Conservation (phyloP, 805 yeast genomes). For the Yamadazyma takamatsuzukensis region DNA sequence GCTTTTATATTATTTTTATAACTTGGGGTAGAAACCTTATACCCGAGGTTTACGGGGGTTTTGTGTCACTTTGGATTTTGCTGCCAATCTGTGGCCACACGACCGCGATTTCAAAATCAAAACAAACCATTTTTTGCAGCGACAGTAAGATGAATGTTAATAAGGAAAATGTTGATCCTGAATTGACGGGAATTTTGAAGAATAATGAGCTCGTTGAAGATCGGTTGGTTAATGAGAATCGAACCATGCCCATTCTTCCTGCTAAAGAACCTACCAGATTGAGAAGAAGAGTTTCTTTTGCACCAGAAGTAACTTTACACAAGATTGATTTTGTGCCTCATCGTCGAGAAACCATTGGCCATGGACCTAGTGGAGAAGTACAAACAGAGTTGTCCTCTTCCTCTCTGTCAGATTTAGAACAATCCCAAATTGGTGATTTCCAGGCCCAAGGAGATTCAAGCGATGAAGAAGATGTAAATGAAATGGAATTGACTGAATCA, state of each 20-base stretch:
- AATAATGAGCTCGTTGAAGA: too few relatives aligned
- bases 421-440: background rate
- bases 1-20: background rate
- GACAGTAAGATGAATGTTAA: conserved; percentile 5
- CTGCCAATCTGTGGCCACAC: background rate
- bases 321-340: conserved; percentile 43
- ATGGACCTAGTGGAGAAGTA: too few relatives aligned
- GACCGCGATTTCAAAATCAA: background rate
- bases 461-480: conserved; percentile 10
- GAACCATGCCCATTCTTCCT: background rate
- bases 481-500: conserved; percentile 24
- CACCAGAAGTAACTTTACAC: conserved; percentile 69
- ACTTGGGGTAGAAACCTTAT: conserved; percentile 8
- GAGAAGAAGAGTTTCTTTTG: conserved; percentile 66
- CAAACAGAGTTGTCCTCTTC: background rate
- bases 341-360: conserved; percentile 27
- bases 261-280: conserved; percentile 1
- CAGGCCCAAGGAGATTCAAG: conserved; percentile 2
- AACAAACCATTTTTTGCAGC: conserved; percentile 4
- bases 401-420: conserved; percentile 1
- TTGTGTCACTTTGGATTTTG: background rate
- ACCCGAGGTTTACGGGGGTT: conserved; percentile 6
- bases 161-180: conserved; percentile 13
- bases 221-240: background rate
- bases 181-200: conserved; percentile 8